Evolutionary conservation across 73 alveolate species (phyloP).

Genomic region (Stentor roeselii): DNA sequence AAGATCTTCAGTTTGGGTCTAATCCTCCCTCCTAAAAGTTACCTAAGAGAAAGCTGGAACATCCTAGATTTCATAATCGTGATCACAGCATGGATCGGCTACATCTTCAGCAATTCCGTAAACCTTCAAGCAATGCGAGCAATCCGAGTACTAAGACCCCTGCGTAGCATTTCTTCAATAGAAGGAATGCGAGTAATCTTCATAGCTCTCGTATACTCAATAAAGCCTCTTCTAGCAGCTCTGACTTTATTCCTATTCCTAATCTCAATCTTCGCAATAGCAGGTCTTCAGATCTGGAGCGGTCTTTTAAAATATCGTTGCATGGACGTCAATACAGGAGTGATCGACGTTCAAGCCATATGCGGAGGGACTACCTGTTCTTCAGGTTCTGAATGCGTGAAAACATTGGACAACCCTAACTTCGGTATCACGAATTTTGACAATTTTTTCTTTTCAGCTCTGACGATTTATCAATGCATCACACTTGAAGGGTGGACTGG

Average conservation of each 20-base stretch:
- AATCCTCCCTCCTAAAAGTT: constrained; percentile 62
- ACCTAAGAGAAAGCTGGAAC: constrained; percentile 82
- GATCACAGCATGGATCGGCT: constrained; percentile 51
- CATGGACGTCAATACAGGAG: constrained; percentile 57
- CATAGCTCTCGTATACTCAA: constrained; percentile 78
- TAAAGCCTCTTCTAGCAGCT: constrained; percentile 82
- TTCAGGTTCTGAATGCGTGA: constrained; percentile 84
- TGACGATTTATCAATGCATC: constrained; percentile 54
- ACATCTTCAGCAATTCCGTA: constrained; percentile 34
- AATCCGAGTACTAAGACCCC: constrained; percentile 94
- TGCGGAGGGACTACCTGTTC: constrained; percentile 51
- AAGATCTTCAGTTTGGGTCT: constrained; percentile 66
- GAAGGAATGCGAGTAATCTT: constrained; percentile 87
- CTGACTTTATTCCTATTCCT: constrained; percentile 80
- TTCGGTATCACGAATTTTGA: constrained; percentile 81
- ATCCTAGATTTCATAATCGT: constrained; percentile 72
- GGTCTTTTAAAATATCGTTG: constrained; percentile 85
- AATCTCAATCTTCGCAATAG: constrained; percentile 86
- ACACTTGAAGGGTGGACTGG: constrained; percentile 82
- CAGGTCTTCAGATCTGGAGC: constrained; percentile 89
- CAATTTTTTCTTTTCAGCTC: constrained; percentile 59
- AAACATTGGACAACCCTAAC: constrained; percentile 79
- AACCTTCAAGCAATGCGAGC: constrained; percentile 83
- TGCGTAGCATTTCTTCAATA: constrained; percentile 86
- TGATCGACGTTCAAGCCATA: constrained; percentile 27